These are phyloP conservation scores for Fusarium longipes DNA, from an alignment of 2,329 filamentous ascomycete species.

Conservation along the genomic window DNA sequence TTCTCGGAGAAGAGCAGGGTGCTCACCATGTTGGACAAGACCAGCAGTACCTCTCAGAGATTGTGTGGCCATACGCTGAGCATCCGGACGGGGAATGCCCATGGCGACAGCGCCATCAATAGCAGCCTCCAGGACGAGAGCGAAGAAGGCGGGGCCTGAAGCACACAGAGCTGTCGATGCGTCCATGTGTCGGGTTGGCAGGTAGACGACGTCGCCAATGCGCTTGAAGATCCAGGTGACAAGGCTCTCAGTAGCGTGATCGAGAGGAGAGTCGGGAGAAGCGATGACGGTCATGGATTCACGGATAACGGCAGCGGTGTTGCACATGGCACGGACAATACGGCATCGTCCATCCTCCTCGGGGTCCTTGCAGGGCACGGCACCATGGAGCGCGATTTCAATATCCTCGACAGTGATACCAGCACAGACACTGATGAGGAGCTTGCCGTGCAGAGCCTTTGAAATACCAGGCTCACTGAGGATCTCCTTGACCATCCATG, in stretches of 20 bases:
- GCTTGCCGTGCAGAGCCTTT: constrained; percentile 79
- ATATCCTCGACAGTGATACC: constrained; percentile 79
- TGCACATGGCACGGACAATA: constrained; percentile 85
- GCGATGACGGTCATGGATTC: constrained; percentile 87
- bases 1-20: constrained; percentile 79
- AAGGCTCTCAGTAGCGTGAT: constrained; percentile 63
- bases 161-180: constrained; percentile 79
- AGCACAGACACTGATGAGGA: constrained; percentile 84
- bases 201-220: constrained; percentile 76
- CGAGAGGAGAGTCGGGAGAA: constrained; percentile 68
- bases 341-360: constrained; percentile 64
- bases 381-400: constrained; percentile 70
- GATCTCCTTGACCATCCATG: constrained; percentile 76
- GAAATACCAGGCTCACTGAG: constrained; percentile 75
- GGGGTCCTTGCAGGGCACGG: constrained; percentile 59
- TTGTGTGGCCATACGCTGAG: constrained; percentile 81
- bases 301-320: constrained; percentile 81
- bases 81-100: constrained; percentile 78
- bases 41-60: constrained; percentile 79
- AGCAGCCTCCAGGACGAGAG: constrained; percentile 78
- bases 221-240: constrained; percentile 81
- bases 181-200: constrained; percentile 77
- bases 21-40: constrained; percentile 76
- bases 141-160: constrained; percentile 80
- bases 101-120: constrained; percentile 83